Evolutionary conservation across 2,329 filamentous ascomycete genomes (phyloP), one percentile per base, ranked within the genome.

Genomic region (Pseudocercospora ulei): DNA sequence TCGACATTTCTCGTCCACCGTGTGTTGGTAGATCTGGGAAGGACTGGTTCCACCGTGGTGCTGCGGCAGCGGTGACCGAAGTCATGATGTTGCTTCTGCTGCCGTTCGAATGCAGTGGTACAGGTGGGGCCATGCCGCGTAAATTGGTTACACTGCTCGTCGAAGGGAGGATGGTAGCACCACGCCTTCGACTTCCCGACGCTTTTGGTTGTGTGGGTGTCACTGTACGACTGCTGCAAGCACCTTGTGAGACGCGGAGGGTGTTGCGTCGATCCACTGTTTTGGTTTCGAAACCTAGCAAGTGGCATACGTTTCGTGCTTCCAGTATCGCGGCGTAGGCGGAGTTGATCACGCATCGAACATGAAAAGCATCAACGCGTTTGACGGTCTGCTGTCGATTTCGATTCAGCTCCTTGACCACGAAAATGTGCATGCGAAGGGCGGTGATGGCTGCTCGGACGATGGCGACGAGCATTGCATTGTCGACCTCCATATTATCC

Each of bases 41-140:
- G 0, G 82, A 84, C 53, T 93, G 85, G 27, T 80, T 82, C 5
- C 84, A 92, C 14, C 82, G 77, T 29, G 85, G 84, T 1, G 84
- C 92, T n/a, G 59, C 60, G 4, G 62, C 56, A 11, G 62, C 65
- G 40, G 50, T 51, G 16, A 49, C 20, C 4, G 70, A 66, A 2
- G 62, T 65, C 59, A 70, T 58, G 8, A 68, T 69, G 51, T 71
- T 73, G 7, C 68, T 70, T 29, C 71, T 64, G 50, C 72, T 74
- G 35, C 65, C 70, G 12, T 62, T 59, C 13, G 60, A 59, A 39
- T 65, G 64, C 39, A 67, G 57, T 20, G 66, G 51, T n/a, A 66
- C 59, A 1, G 66, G 63, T 22, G 62, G 59, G 35, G 60, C 49
- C 44, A 58, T 60, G 20, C 56, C 57, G 9, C 52, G 56, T 8